phyloP scores from a whole-genome alignment of 2,329 filamentous ascomycete genomes.

The Herpotrichia juniperi region DNA sequence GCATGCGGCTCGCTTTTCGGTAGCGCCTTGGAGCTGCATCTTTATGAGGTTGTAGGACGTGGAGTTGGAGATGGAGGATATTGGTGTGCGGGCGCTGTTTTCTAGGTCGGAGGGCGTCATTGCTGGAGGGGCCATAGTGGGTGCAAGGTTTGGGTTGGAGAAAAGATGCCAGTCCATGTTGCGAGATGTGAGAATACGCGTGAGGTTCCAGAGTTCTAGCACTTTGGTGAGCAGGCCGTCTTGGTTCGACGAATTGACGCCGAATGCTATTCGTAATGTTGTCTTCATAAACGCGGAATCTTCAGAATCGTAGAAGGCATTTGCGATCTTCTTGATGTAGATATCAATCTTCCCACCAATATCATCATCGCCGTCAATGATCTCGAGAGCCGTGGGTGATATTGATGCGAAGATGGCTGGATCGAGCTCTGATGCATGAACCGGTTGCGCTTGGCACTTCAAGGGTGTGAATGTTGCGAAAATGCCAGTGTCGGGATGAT shows the following conservation, averaged over 20 bases:
- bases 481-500: conserved; percentile 54
- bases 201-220: conserved; percentile 63
- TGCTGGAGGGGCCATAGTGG: conserved; percentile 37
- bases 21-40: conserved; percentile 60
- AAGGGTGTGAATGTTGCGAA: conserved; percentile 55
- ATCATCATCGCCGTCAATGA: conserved; percentile 59
- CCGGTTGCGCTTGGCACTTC: conserved; percentile 42
- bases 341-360: conserved; percentile 59
- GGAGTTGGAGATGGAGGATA: conserved; percentile 38
- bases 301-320: conserved; percentile 56
- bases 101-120: conserved; percentile 38
- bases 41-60: conserved; percentile 58
- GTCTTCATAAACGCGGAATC: conserved; percentile 57
- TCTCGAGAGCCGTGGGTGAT: conserved; percentile 47
- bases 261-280: conserved; percentile 50
- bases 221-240: conserved; percentile 57
- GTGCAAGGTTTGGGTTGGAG: conserved; percentile 50
- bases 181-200: conserved; percentile 59
- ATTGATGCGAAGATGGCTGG: conserved; percentile 40
- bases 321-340: conserved; percentile 58
- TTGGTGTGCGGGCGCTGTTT: conserved; percentile 31
- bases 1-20: conserved; percentile 60
- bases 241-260: conserved; percentile 36
- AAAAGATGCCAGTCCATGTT: conserved; percentile 57
- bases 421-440: conserved; percentile 41